Evolutionary conservation across 352 stramenopile genomes (phyloP).

Genomic region (Phytophthora quininea): DNA sequence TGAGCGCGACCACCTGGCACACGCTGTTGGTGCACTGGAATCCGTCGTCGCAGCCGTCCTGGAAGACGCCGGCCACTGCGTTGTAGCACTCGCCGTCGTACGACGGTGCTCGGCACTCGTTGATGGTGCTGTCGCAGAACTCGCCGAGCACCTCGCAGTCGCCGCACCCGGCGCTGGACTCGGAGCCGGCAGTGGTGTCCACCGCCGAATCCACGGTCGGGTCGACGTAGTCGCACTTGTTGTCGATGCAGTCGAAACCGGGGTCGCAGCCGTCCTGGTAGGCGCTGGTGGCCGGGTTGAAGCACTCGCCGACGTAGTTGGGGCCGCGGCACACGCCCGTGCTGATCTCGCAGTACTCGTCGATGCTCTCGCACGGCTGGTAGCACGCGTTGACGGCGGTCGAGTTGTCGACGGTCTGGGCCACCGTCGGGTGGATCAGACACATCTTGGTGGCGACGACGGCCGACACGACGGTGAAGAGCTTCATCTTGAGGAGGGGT

Average conservation of each 20-base stretch:
- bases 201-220: neutral
- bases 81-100: constrained; percentile 50
- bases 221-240: constrained; percentile 33
- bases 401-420: constrained; percentile 3
- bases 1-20: constrained; percentile 3
- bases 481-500: constrained; percentile 3
- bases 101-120: constrained; percentile 19
- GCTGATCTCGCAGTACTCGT: constrained; percentile 42
- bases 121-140: constrained; percentile 30
- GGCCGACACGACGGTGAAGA: constrained; percentile 2
- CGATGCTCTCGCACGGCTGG: constrained; percentile 19
- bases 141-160: constrained; percentile 19
- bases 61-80: constrained; percentile 22
- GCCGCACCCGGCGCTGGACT: neutral
- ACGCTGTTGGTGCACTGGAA: constrained; percentile 21
- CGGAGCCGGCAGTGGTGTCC: constrained; percentile 9
- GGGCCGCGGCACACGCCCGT: constrained; percentile 28
- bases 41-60: constrained; percentile 26
- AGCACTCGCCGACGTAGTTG: constrained; percentile 27
- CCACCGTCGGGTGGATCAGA: neutral
- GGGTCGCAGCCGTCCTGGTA: constrained; percentile 38
- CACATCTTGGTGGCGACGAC: constrained; percentile 3
- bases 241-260: constrained; percentile 32
- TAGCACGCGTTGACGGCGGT: constrained; percentile 2
- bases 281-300: constrained; percentile 32